These are phyloP conservation scores for Exutisphaerella laricina DNA, from an alignment of 2,329 filamentous ascomycete genomes.

Conservation along the genomic window DNA sequence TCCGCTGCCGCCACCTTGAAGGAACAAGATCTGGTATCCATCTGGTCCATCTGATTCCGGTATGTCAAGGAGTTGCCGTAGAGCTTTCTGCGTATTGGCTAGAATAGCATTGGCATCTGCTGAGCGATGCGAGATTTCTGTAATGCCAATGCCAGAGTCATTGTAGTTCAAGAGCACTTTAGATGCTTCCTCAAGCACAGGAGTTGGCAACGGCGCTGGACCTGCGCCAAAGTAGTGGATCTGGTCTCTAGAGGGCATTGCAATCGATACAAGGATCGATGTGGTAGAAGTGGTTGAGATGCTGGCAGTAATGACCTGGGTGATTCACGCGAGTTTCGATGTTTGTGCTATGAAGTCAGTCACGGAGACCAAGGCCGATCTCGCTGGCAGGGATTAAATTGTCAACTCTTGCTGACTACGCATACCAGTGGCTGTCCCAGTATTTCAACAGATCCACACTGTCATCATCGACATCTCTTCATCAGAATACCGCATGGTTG, in stretches of 20 bases:
- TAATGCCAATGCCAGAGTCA: constrained; percentile 73
- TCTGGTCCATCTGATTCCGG: constrained; percentile 72
- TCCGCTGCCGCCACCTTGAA: constrained; percentile 80
- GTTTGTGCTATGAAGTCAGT: no score
- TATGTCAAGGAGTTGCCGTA: constrained; percentile 70
- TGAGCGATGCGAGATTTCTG: constrained; percentile 87
- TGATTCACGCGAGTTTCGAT: no score
- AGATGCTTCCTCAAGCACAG: constrained; percentile 71
- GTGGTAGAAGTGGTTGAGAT: not conserved
- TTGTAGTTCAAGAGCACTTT: constrained; percentile 76
- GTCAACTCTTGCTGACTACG: constrained; percentile 10
- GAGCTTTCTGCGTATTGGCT: constrained; percentile 67
- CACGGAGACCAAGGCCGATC: not conserved
- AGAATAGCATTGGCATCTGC: constrained; percentile 72
- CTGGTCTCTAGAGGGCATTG: constrained; percentile 67
- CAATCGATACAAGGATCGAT: not conserved
- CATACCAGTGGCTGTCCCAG: constrained; percentile 13
- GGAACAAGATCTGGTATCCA: constrained; percentile 82
- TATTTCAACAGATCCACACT: not conserved
- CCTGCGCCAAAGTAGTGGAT: constrained; percentile 87
- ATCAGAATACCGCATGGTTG: not conserved
- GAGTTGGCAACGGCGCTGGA: constrained; percentile 77
- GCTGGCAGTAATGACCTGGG: not conserved
- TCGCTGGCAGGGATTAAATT: constrained; percentile 3
- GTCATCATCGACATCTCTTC: constrained; percentile 1